These are phyloP conservation scores for Vigna radiata DNA, from an alignment of 306 rosid genomes.

Conservation along the genomic window DNA sequence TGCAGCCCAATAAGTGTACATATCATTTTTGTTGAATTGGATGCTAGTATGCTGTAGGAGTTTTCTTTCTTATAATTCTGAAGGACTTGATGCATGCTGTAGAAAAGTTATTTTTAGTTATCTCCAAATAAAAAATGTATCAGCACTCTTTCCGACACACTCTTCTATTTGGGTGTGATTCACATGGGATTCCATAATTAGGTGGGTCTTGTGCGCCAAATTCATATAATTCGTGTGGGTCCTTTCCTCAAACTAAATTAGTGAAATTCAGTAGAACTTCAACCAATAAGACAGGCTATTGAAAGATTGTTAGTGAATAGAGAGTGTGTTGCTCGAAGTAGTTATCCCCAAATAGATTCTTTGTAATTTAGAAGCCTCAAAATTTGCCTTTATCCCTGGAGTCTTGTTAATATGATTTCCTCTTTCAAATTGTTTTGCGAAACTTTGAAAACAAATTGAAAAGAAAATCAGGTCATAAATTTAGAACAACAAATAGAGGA, in stretches of 20 bases:
- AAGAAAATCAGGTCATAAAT: conserved; percentile 17
- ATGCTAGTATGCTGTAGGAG: not conserved
- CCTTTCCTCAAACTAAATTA: not conserved
- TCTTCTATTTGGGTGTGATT: not conserved
- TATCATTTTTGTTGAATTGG: conserved; percentile 12
- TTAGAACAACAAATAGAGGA: not conserved
- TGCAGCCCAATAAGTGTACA: not conserved
- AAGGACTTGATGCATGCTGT: not conserved
- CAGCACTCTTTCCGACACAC: not conserved
- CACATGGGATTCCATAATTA: not conserved
- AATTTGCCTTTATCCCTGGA: not conserved
- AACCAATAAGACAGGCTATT: not conserved
- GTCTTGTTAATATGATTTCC: not conserved
- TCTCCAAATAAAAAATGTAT: not conserved
- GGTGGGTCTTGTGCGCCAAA: not conserved
- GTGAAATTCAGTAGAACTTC: not conserved
- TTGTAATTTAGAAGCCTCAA: conserved; percentile 13
- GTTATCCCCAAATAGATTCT: conserved; percentile 8
- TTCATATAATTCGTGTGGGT: not conserved
- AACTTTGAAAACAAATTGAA: conserved; percentile 19
- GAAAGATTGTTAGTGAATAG: not conserved
- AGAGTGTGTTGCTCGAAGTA: not conserved
- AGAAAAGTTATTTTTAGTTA: conserved; percentile 27
- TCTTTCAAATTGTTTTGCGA: not conserved
- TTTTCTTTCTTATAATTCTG: not conserved